Evolutionary conservation across 2,329 filamentous ascomycete species (phyloP).

Genomic region (Hymenoscyphus linearis): DNA sequence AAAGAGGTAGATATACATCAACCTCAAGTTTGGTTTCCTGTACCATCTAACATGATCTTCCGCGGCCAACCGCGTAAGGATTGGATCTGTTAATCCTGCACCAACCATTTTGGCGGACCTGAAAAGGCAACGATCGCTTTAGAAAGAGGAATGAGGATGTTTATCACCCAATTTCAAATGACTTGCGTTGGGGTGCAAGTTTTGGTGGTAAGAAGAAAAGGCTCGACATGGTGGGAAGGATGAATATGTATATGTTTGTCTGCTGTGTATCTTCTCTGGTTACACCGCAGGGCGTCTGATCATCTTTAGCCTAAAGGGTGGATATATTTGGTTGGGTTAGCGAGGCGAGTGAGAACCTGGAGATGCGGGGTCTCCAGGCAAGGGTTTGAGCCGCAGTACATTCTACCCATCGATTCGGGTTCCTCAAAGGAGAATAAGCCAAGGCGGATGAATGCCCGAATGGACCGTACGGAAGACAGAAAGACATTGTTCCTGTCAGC

Average conservation of each 20-base stretch:
- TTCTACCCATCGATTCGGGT: neutral
- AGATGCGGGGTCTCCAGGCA: slow-evolving; percentile 3
- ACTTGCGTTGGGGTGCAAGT: neutral
- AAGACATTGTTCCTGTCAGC: neutral
- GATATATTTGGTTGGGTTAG: neutral
- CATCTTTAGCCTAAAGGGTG: neutral
- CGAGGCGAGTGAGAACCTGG: neutral
- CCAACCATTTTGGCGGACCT: neutral
- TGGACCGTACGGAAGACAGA: neutral
- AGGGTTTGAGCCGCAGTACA: neutral
- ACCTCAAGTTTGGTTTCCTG: slow-evolving; percentile 34
- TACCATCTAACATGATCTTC: slow-evolving; percentile 37
- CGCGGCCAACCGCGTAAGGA: slow-evolving; percentile 36
- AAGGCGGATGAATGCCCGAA: slow-evolving; percentile 5
- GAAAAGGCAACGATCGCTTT: neutral
- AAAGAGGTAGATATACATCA: slow-evolving; percentile 38
- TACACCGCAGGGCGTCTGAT: neutral
- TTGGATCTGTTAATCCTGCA: slow-evolving; percentile 31
- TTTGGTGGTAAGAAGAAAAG: neutral
- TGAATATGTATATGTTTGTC: slow-evolving; percentile 1
- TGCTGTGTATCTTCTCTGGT: neutral
- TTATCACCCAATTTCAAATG: neutral
- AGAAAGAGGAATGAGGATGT: neutral
- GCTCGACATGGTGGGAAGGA: neutral
- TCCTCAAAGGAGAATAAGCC: neutral